Conservation (phyloP, 768 basidiomycete species). For the Serendipita vermifera region DNA sequence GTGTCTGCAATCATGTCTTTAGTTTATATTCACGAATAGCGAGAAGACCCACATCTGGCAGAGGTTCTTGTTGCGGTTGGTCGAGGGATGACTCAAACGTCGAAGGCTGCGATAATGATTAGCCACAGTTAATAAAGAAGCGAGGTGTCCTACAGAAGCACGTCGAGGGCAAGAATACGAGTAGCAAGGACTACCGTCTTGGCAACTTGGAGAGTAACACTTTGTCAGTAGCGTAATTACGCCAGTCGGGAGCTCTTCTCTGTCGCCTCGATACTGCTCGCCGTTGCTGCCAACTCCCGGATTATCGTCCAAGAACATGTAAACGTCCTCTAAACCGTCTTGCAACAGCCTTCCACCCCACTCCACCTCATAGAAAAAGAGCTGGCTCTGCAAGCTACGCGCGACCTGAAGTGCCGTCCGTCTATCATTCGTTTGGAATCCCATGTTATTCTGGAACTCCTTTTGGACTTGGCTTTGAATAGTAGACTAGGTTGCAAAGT, state of each 20-base stretch:
- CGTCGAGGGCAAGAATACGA: slow-evolving; percentile 48
- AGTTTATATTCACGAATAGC: too few species aligned
- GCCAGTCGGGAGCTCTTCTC: slow-evolving; percentile 71
- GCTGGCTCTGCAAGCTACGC: slow-evolving; percentile 76
- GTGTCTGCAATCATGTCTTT: background rate
- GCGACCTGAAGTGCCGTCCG: slow-evolving; percentile 79
- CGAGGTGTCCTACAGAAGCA: background rate
- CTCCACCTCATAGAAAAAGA: slow-evolving; percentile 96
- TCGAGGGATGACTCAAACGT: background rate
- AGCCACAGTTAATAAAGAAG: background rate
- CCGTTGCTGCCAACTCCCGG: slow-evolving; percentile 9
- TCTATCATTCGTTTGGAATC: slow-evolving; percentile 61
- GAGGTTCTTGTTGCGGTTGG: too few species aligned
- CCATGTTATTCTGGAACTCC: slow-evolving; percentile 64
- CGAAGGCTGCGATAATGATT: background rate
- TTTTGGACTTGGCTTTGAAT: slow-evolving; percentile 80
- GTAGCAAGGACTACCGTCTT: slow-evolving; percentile 70
- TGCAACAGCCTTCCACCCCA: slow-evolving; percentile 75
- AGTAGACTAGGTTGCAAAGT: slow-evolving; percentile 44
- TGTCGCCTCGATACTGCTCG: slow-evolving; percentile 41
- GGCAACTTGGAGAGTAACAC: slow-evolving; percentile 82
- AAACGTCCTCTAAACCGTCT: slow-evolving; percentile 87
- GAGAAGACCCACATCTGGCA: background rate
- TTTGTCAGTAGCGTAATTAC: slow-evolving; percentile 80
- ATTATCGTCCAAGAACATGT: slow-evolving; percentile 75